phyloP scores from a whole-genome alignment of 1,284 basidiomycete genomes.

The Agaricales sp. region DNA sequence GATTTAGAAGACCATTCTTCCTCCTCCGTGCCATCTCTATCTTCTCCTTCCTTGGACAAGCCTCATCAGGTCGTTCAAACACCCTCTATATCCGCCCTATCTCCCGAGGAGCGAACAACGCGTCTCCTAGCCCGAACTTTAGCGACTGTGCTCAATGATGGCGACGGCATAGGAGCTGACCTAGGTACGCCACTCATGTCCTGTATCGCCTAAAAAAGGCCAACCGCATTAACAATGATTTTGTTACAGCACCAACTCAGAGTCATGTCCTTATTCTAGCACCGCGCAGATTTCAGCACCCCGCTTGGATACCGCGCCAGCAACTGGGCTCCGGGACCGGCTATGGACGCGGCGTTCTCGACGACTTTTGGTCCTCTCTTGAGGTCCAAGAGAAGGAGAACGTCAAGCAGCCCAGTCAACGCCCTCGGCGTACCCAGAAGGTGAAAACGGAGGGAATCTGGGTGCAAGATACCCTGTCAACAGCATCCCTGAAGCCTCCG shows the following conservation, averaged over 20 bases:
- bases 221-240: conserved; percentile 36
- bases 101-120: conserved; percentile 10
- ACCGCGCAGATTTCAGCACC: conserved; percentile 58
- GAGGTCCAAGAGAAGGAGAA: background rate
- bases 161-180: background rate
- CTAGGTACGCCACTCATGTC: conserved; percentile 5
- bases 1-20: too few species aligned
- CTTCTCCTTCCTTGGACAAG: too few species aligned
- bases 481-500: background rate
- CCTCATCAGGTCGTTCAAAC: background rate
- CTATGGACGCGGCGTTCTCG: conserved; percentile 19
- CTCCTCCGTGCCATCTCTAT: conserved; percentile 12
- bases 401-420: background rate
- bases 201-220: conserved; percentile 20
- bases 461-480: background rate
- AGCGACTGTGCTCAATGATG: conserved; percentile 4
- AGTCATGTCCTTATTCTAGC: conserved; percentile 62
- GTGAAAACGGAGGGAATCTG: background rate
- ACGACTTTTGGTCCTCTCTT: background rate
- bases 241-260: conserved; percentile 49
- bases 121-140: background rate
- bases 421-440: background rate
- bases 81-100: background rate
- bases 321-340: conserved; percentile 34
- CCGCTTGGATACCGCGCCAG: conserved; percentile 66